Percentiles rank a stretch among this genome's conserved stretches.
phyloP scores from a whole-genome alignment of 2,329 filamentous ascomycete genomes.

The Fusarium sp. region DNA sequence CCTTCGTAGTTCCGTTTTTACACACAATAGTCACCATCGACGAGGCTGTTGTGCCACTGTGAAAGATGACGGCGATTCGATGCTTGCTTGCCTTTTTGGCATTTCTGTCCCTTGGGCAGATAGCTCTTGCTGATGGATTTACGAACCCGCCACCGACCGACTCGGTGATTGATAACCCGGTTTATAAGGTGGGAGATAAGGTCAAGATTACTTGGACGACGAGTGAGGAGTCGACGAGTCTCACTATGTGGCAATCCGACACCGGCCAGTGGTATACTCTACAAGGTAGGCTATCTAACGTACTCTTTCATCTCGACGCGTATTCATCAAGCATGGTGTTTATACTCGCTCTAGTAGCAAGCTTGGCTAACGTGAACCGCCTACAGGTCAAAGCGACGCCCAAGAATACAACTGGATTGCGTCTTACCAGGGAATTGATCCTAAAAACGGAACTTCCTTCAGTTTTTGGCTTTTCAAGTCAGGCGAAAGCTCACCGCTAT shows the following conservation, averaged over 20 bases:
- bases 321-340: accelerated
- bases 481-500: not conserved
- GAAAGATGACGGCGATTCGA: not conserved
- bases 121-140: not conserved
- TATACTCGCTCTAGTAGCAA: accelerated
- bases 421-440: constrained; percentile 17
- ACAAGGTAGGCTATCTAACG: not conserved
- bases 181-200: constrained; percentile 4
- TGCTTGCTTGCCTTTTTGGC: not conserved
- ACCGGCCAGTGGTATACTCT: constrained; percentile 4
- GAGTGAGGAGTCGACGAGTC: not conserved
- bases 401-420: constrained; percentile 16
- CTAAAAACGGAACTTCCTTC: constrained; percentile 5
- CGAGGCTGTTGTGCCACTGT: not conserved
- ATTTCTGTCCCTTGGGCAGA: not conserved
- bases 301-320: not conserved
- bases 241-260: not conserved
- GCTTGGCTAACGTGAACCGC: not conserved
- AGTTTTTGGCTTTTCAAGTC: constrained; percentile 20
- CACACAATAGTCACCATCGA: not conserved
- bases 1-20: not conserved
- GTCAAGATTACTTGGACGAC: constrained; percentile 8
- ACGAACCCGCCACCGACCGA: constrained; percentile 9
- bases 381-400: constrained; percentile 14
- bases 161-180: not conserved